Evolutionary conservation across 1,139 yeast genomes (phyloP).

Genomic region (Diutina siamensis): DNA sequence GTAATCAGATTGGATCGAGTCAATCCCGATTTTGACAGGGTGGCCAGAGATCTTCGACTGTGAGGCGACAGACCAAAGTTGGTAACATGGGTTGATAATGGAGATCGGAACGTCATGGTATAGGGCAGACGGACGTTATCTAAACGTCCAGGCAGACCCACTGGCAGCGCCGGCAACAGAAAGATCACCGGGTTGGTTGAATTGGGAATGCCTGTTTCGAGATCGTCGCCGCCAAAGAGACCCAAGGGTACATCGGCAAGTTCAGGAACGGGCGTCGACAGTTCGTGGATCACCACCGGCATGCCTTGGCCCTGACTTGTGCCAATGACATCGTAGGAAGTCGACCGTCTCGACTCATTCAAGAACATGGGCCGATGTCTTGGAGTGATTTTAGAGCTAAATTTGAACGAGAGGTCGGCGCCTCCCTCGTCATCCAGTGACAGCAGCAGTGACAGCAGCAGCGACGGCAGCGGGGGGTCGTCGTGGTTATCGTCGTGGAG

Average conservation of each 20-base stretch:
- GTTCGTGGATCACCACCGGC: constrained; percentile 20
- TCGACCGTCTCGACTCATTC: constrained; percentile 11
- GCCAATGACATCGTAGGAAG: constrained; percentile 8
- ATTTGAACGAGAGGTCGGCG: constrained; percentile 43
- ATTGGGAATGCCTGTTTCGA: neutral
- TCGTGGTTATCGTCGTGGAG: too few relatives aligned
- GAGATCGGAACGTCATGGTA: neutral
- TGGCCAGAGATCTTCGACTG: neutral
- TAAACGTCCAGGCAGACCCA: neutral
- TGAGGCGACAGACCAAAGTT: neutral
- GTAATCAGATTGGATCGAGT: neutral
- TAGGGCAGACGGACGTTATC: neutral
- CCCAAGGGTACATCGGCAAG: constrained; percentile 34
- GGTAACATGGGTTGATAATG: neutral
- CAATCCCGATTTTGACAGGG: neutral
- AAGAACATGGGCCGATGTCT: constrained; percentile 22
- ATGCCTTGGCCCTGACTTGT: constrained; percentile 10
- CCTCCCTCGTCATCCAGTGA: constrained; percentile 19
- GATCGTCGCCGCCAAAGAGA: constrained; percentile 11
- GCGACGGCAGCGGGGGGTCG: constrained; percentile 7
- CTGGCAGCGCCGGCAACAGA: constrained; percentile 2
- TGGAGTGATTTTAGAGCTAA: constrained; percentile 31
- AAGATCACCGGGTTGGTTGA: neutral
- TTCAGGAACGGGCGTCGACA: constrained; percentile 15
- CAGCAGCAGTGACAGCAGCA: neutral